Conservation (phyloP, 2,329 filamentous ascomycete species). For the Colletotrichum horii region DNA sequence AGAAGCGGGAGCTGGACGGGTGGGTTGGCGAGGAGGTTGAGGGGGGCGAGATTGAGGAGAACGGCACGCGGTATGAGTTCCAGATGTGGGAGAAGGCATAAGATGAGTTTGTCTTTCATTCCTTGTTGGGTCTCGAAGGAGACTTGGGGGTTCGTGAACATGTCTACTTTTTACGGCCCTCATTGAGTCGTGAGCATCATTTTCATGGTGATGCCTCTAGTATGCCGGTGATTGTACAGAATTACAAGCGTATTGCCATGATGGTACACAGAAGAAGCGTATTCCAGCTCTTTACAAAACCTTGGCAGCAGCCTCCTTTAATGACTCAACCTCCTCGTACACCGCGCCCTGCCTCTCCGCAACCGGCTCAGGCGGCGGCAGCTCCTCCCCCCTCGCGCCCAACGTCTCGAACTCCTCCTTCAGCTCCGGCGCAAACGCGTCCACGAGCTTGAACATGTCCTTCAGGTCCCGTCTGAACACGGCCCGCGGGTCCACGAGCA, state of each 20-base stretch:
- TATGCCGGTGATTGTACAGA: conserved; percentile 23
- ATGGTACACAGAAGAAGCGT: neutral
- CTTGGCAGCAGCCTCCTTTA: neutral
- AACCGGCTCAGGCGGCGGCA: neutral
- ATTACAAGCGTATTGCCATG: conserved; percentile 25
- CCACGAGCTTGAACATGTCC: conserved; percentile 42
- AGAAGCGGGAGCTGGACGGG: conserved; percentile 56
- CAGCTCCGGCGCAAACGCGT: conserved; percentile 33
- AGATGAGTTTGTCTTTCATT: neutral
- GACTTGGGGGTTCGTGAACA: neutral
- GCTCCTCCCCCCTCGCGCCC: conserved; percentile 25
- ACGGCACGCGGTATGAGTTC: conserved; percentile 70
- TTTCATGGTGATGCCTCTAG: neutral
- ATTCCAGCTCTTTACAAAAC: neutral
- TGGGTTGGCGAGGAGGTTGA: conserved; percentile 72
- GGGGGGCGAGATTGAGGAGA: conserved; percentile 65
- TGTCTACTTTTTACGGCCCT: neutral
- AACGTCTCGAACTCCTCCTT: conserved; percentile 42
- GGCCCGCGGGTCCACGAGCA: conserved; percentile 39
- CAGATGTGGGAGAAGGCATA: conserved; percentile 71
- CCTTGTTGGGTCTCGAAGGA: neutral
- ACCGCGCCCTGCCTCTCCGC: conserved; percentile 24
- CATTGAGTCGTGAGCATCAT: neutral
- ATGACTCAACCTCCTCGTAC: conserved; percentile 5
- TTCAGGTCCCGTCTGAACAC: conserved; percentile 50